Conservation (phyloP, 2,329 filamentous ascomycete species). For the Alternaria triticimaculans region DNA sequence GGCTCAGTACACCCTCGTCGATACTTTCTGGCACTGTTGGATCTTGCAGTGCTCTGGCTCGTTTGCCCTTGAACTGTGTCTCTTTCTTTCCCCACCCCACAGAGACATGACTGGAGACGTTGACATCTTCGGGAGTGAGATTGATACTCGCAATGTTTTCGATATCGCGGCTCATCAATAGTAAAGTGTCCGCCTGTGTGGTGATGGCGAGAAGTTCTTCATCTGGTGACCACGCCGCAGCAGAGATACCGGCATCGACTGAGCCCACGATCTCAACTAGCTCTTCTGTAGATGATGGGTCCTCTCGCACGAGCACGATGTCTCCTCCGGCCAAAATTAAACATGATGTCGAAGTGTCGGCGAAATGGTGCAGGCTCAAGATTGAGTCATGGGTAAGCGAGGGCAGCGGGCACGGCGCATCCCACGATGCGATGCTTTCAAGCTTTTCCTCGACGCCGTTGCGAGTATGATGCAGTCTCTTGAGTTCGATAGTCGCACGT, state of each 20-base stretch:
- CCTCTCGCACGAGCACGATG: conserved; percentile 83
- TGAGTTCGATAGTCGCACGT: conserved; percentile 76
- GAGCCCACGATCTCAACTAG: conserved; percentile 95
- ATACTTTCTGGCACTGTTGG: conserved; percentile 94
- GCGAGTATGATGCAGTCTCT: conserved; percentile 56
- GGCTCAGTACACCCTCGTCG: conserved; percentile 79
- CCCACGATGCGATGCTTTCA: conserved; percentile 78
- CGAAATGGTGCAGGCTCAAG: conserved; percentile 82
- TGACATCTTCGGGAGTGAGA: conserved; percentile 78
- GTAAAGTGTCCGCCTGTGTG: conserved; percentile 77
- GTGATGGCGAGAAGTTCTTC: conserved; percentile 87
- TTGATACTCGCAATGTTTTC: conserved; percentile 79
- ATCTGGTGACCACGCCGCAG: conserved; percentile 92
- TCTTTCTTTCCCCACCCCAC: conserved; percentile 99
- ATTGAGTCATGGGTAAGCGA: conserved; percentile 77
- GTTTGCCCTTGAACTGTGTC: conserved; percentile 94
- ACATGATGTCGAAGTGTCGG: conserved; percentile 78
- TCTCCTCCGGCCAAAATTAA: conserved; percentile 89
- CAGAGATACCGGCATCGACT: conserved; percentile 88
- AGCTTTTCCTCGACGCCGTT: conserved; percentile 50
- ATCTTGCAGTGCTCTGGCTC: conserved; percentile 84
- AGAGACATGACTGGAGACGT: conserved; percentile 89
- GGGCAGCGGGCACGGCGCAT: conserved; percentile 80
- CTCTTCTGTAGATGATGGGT: conserved; percentile 69
- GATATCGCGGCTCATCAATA: conserved; percentile 93